Evolutionary conservation across 1,139 yeast species (phyloP), one percentile per base, ranked within the genome.

Genomic region (Debaryomyces sp.): DNA sequence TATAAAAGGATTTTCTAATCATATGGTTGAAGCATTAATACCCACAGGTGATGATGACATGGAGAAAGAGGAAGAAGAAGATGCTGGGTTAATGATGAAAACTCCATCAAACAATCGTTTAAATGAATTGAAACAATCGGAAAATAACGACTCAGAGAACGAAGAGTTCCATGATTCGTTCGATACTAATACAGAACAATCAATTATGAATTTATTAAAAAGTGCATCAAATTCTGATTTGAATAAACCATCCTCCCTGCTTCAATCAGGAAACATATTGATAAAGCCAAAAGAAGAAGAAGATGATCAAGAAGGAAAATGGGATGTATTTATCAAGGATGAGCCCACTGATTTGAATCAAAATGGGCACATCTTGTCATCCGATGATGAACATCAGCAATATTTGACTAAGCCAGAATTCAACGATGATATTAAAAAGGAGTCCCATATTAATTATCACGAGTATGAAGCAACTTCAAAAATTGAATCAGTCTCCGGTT

Each of bases 1-100:
- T 9, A 72, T 76, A 27, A 73, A 72, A 51, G 80, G 80, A 1
- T 71, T 75, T 47, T 62, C 78, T 1, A 77, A 75, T 53, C 66
- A 67, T 29, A 49, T 71, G 45, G 77, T 75, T 9, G 74, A 67
- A 45, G 58, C 66, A 44, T 61, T 74, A 46, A 62, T 74, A 18
- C 75, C 75, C 12, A 52, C 17, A 13, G 38, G 35, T 13, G 39
- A 46, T 8, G 44, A 49, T 18, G 41, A 37, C 30, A 34, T 17
- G 8, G 52, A 54, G 32, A 48, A 55, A 12, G 46, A 47, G 5
- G 53, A 53, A 26, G 53, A 54, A n/a, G n/a, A n/a, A 36, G 49
- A 55, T 7, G 43, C 45, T 6, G 53, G 49, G 6, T 23, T 47
- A 21, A 41, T n/a, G 24, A 38, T 40, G 46, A 45, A 39, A 26